Percentiles rank a stretch among this genome's conserved stretches.
phyloP scores from a whole-genome alignment of 2,329 filamentous ascomycete genomes.

The Monosporascus sp. region DNA sequence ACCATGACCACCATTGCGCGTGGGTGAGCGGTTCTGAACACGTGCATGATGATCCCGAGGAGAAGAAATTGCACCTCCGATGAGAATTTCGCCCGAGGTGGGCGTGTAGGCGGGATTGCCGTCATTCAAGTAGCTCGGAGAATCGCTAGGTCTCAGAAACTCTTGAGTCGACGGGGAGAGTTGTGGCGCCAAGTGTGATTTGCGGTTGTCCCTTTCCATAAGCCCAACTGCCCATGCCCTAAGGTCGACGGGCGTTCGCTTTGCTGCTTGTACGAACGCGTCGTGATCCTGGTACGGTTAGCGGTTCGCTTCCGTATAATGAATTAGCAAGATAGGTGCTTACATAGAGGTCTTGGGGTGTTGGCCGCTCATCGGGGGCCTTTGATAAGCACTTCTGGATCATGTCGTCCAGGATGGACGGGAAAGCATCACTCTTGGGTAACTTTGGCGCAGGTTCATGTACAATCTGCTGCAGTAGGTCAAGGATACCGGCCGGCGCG shows the following conservation, averaged over 20 bases:
- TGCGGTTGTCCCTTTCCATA: constrained; percentile 93
- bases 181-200: constrained; percentile 82
- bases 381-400: constrained; percentile 94
- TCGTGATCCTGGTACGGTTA: constrained; percentile 67
- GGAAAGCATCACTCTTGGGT: constrained; percentile 96
- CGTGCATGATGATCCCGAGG: constrained; percentile 43
- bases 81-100: constrained; percentile 67
- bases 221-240: constrained; percentile 89
- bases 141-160: constrained; percentile 60
- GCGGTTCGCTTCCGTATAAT: constrained; percentile 3
- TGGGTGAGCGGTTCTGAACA: constrained; percentile 44
- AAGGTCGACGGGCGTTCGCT: constrained; percentile 90
- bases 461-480: constrained; percentile 94
- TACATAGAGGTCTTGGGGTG: constrained; percentile 89
- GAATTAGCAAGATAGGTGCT: constrained; percentile 28
- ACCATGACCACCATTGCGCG: constrained; percentile 37
- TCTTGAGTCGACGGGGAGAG: constrained; percentile 74
- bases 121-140: constrained; percentile 46
- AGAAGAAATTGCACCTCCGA: constrained; percentile 52
- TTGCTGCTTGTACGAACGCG: constrained; percentile 91
- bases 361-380: constrained; percentile 80
- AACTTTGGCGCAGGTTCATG: constrained; percentile 90
- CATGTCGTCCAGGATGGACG: constrained; percentile 90
- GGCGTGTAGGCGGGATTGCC: constrained; percentile 50
- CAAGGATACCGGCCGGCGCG: constrained; percentile 88